Base-by-base conservation (phyloP, 2,329 filamentous ascomycete genomes). In the Epichloe aotearoae region DNA sequence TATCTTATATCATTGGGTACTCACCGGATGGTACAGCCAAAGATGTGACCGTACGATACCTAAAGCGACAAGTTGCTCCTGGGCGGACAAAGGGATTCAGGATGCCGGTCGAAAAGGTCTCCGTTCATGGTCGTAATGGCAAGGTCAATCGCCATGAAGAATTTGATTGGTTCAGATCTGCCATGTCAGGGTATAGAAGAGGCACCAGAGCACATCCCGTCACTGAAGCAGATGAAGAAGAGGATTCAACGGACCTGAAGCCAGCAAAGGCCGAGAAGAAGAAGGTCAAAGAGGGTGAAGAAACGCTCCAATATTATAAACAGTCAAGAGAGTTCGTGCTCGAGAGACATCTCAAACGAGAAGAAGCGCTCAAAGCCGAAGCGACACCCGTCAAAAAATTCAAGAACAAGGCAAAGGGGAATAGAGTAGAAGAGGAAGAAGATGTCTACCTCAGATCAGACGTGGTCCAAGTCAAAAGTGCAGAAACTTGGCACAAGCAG, bases 401-500 rank as follows among this genome's bases (percentile, higher is more conserved):
- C 65, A 80, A 74, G 4, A 80, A 81, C 53, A 83, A 82, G 45
- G 83, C 79, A 10, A 95, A 91, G 66, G 85, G 83, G 14, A 80
- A 81, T 43, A 84, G 83, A 45, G 69, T 77, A 3, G 84, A 84
- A 43, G 79, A 86, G 42, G 79, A 86, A 52, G 88, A 95, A 63
- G 82, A 87, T 1, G 88, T 97, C 0, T 97, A 82, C 62, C 76
- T 76, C 1, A 82, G 91, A 36, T 77, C 79, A 49, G 90, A 97
- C 57, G 81, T 97, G 0, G 80, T 90, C 2, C 75, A 78, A 39
- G 95, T 94, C 64, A 90, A 95, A 66, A 94, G 88, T 30, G 85
- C 86, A 1, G 93, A 98, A 64, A 95, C 88, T 1, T 98, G 93
- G 93, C 93, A 97, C 64, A 96, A 96, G 64, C 91, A 96, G 71